Base-by-base conservation (phyloP, 75 land plant species). In the Cunninghamia lanceolata region DNA sequence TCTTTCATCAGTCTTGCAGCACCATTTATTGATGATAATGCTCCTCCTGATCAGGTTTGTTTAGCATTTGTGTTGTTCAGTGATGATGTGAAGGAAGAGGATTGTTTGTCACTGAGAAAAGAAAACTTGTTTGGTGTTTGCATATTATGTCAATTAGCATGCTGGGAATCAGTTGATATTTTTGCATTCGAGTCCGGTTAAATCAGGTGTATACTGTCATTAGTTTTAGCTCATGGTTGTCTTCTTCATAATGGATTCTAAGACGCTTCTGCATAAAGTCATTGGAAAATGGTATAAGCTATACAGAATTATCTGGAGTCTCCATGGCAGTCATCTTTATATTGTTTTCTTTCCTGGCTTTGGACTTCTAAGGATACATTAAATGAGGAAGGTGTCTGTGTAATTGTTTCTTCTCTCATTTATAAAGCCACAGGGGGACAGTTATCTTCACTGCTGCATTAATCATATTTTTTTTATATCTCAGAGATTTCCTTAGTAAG, bases 1-100 rank as follows among this genome's bases (percentile, higher is more conserved):
- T 97, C 99, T 68, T 97, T 97, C 77, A 91, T 97, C 82, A 96
- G 99, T 87, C 94, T 97, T 85, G 99, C 99, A 83, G 98, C 99
- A 82, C 98, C 99, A 54, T 97, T 95, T 84, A 97, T 97, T 74
- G 95, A 95, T 88, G 99, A 96, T 71, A 90, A 95, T 92, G 99
- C 99, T 25, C 99, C 99, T 77, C 89, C 84, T 77, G 71, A 90
- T 77, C 90, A 96, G 96, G 98, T 96, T 70, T 54, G 28, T 86
- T 45, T n/a, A 45, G n/a, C 54, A 43, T 84, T 50, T 50, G 16
- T 68, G 16, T 84, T 36, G n/a, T 52, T 84, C 11, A 35, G 39
- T 42, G 30, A 35, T 52, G n/a, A 70, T 68, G 19, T 39, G 81
- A 36, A 68, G 39, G 15, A 30, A 56, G 39, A 17, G 42, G n/a